Percentiles rank a stretch among this genome's conserved stretches.
Evolutionary conservation across 352 stramenopile genomes (phyloP).

Genomic region (Phytophthora cactorum): DNA sequence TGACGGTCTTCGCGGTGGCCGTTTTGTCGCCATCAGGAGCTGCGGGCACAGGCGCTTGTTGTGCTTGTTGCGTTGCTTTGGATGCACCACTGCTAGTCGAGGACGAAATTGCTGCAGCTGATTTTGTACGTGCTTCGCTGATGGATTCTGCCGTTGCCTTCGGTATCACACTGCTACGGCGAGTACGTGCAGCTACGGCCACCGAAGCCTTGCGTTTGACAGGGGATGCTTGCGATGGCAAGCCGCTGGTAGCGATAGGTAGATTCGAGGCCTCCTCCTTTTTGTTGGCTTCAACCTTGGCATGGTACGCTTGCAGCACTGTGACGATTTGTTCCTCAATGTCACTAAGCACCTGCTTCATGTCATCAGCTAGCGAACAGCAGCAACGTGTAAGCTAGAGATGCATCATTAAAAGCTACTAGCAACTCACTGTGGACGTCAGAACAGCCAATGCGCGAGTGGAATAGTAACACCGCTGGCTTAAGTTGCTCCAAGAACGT

Average conservation of each 20-base stretch:
- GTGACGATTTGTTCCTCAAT: constrained; percentile 79
- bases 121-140: constrained; percentile 13
- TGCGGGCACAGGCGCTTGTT: constrained; percentile 7
- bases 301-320: constrained; percentile 69
- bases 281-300: constrained; percentile 61
- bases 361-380: constrained; percentile 57
- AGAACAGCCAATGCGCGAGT: constrained; percentile 75
- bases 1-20: constrained; percentile 40
- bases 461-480: constrained; percentile 62
- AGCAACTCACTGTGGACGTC: constrained; percentile 62
- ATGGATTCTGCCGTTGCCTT: constrained; percentile 12
- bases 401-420: neutral
- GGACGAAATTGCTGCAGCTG: constrained; percentile 10
- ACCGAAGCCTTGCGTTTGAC: constrained; percentile 30
- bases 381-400: neutral
- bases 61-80: constrained; percentile 17
- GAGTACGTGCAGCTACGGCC: constrained; percentile 8
- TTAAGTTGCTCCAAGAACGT: constrained; percentile 69
- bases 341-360: constrained; percentile 78
- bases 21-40: constrained; percentile 25
- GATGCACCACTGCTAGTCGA: neutral
- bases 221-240: constrained; percentile 18
- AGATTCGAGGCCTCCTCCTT: constrained; percentile 27
- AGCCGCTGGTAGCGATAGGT: constrained; percentile 2
- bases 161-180: constrained; percentile 15